These are phyloP conservation scores for Solanum clarkiae DNA, from an alignment of 257 asterid genomes.

Conservation along the genomic window DNA sequence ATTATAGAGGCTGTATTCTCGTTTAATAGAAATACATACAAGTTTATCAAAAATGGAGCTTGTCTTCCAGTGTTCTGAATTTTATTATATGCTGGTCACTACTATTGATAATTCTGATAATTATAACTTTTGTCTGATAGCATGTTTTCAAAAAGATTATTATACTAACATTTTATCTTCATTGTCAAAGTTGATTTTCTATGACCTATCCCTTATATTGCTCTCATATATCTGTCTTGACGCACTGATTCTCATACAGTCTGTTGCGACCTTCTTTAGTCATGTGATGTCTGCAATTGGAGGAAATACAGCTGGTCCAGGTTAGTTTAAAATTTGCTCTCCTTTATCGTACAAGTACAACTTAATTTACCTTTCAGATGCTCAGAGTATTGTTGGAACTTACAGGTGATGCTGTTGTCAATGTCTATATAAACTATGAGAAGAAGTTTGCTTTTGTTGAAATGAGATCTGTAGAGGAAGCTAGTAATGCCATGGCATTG, in stretches of 20 bases:
- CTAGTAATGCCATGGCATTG: constrained; percentile 96
- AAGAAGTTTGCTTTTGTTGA: constrained; percentile 96
- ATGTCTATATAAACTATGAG: constrained; percentile 88
- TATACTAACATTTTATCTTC: not conserved
- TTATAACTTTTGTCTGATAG: not conserved
- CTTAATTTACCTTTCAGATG: not conserved
- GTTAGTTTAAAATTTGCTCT: constrained; percentile 19
- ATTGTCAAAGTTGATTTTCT: not conserved
- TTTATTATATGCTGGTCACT: not conserved
- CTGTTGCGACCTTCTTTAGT: constrained; percentile 86
- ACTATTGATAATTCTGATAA: not conserved
- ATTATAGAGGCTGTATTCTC: not conserved
- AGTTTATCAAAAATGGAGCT: not conserved
- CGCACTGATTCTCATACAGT: constrained; percentile 23
- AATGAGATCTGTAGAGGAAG: constrained; percentile 98
- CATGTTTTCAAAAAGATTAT: not conserved
- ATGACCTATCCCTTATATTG: not conserved
- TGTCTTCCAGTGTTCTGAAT: not conserved
- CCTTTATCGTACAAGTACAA: not conserved
- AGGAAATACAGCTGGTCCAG: constrained; percentile 98
- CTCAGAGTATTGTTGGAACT: not conserved
- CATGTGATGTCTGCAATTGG: constrained; percentile 95
- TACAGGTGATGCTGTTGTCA: constrained; percentile 95
- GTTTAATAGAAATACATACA: not conserved
- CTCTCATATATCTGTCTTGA: not conserved